These are phyloP conservation scores for Diaporthe nobilis DNA, from an alignment of 2,329 filamentous ascomycete genomes.

Conservation along the genomic window DNA sequence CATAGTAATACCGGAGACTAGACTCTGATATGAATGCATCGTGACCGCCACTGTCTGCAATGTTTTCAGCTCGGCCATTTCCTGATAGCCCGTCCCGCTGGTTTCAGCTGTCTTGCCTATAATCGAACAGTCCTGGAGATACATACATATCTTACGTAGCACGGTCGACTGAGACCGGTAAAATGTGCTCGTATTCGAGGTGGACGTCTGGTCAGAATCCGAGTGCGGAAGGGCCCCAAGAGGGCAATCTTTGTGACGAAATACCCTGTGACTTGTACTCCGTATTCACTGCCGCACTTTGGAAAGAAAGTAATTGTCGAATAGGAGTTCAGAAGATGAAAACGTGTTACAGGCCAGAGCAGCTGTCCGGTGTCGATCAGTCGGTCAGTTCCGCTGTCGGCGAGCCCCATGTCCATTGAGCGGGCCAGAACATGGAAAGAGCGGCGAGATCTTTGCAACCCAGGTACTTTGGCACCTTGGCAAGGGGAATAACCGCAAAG, in stretches of 20 bases:
- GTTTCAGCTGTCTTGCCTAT: background rate
- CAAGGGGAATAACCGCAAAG: too few relatives aligned
- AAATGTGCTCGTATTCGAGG: too few relatives aligned
- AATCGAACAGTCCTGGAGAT: background rate
- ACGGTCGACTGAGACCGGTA: background rate
- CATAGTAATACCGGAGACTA: too few relatives aligned
- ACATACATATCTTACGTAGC: background rate
- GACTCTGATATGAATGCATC: background rate
- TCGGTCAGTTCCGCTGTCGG: background rate
- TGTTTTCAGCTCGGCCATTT: background rate
- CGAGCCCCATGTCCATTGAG: background rate
- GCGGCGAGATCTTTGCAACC: too few relatives aligned
- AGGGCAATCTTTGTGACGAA: too few relatives aligned
- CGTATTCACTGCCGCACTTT: background rate
- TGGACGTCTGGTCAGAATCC: too few relatives aligned
- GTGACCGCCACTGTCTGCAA: background rate
- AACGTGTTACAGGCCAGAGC: background rate
- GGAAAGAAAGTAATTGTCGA: background rate
- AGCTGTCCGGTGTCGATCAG: background rate
- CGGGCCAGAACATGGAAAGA: too few relatives aligned
- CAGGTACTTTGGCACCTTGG: too few relatives aligned
- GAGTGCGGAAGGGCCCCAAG: too few relatives aligned
- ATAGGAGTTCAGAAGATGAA: background rate
- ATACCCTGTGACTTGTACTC: background rate
- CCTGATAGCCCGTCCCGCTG: background rate